These are phyloP conservation scores for Senna siamea DNA, from an alignment of 306 rosid genomes.

Conservation along the genomic window DNA sequence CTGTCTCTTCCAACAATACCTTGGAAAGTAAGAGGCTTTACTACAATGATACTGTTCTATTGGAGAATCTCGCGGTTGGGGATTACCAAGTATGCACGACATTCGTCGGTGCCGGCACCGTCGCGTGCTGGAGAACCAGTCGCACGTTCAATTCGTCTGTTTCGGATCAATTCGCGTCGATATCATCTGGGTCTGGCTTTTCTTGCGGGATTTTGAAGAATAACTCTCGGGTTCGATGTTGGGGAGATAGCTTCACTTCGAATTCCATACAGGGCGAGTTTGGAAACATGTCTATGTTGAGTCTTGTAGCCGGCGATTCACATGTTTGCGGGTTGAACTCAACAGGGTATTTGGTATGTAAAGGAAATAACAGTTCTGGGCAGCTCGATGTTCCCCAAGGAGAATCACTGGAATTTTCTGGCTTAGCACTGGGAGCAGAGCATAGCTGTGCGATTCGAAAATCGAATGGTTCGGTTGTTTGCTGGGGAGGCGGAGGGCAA, in stretches of 20 bases:
- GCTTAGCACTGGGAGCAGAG: conserved; percentile 67
- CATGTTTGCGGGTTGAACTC: conserved; percentile 81
- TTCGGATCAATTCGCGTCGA: conserved; percentile 50
- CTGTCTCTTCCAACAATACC: conserved; percentile 21
- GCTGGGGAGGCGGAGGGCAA: conserved; percentile 78
- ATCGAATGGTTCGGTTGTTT: conserved; percentile 63
- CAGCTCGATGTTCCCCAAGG: conserved; percentile 63
- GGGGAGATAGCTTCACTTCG: conserved; percentile 58
- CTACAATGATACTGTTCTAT: conserved; percentile 45
- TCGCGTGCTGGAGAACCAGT: conserved; percentile 65
- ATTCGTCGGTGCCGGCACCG: conserved; percentile 48
- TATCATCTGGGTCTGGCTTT: conserved; percentile 85
- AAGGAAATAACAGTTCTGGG: conserved; percentile 68
- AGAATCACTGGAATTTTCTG: conserved; percentile 49
- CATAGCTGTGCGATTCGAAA: conserved; percentile 75
- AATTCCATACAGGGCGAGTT: conserved; percentile 49
- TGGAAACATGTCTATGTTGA: conserved; percentile 57
- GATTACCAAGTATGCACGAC: conserved; percentile 75
- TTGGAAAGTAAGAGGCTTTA: conserved; percentile 53
- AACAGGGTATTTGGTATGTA: conserved; percentile 63
- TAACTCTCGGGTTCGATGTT: conserved; percentile 53
- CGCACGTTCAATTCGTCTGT: conserved; percentile 28
- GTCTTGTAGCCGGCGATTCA: conserved; percentile 65
- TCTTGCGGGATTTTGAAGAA: conserved; percentile 70
- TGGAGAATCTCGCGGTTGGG: conserved; percentile 76